These are phyloP conservation scores for Proteromonas lacertae DNA, from an alignment of 352 stramenopile species.

Conservation along the genomic window DNA sequence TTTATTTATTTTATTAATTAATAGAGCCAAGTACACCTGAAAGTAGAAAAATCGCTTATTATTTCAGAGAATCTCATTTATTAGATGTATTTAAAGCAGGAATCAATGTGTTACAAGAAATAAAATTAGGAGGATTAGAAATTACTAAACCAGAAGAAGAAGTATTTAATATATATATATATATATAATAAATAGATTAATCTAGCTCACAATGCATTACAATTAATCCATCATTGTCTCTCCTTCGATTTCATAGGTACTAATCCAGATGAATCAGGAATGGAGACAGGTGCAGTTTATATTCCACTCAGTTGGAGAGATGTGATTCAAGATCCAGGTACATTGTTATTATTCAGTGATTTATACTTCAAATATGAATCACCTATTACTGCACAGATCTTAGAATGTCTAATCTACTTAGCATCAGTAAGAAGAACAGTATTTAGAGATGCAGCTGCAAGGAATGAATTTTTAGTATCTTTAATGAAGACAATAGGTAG, in stretches of 20 bases:
- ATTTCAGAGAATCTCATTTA: slow-evolving; percentile 74
- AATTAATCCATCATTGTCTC: slow-evolving; percentile 62
- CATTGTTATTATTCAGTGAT: slow-evolving; percentile 69
- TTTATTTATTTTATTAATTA: not conserved
- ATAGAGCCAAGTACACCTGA: slow-evolving; percentile 67
- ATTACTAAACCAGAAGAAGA: not conserved
- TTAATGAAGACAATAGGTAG: slow-evolving; percentile 60
- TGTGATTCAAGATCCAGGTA: slow-evolving; percentile 62
- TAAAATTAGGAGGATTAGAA: slow-evolving; percentile 7
- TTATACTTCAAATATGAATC: slow-evolving; percentile 67
- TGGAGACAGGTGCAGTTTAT: slow-evolving; percentile 71
- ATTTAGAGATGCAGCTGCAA: slow-evolving; percentile 76
- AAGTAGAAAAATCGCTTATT: slow-evolving; percentile 82
- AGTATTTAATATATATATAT: slow-evolving; percentile 8
- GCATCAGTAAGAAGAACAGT: slow-evolving; percentile 68
- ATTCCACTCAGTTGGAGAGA: slow-evolving; percentile 69
- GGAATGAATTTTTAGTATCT: slow-evolving; percentile 39
- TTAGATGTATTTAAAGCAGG: slow-evolving; percentile 77
- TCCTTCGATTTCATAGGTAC: no score
- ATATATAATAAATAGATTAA: slow-evolving; percentile 44
- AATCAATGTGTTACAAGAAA: slow-evolving; percentile 67
- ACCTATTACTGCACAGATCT: slow-evolving; percentile 61
- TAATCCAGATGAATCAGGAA: slow-evolving; percentile 79
- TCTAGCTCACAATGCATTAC: slow-evolving; percentile 58
- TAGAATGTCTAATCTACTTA: slow-evolving; percentile 77